Evolutionary conservation across 2,329 filamentous ascomycete genomes (phyloP).

Genomic region (Pseudomassariella vexata): DNA sequence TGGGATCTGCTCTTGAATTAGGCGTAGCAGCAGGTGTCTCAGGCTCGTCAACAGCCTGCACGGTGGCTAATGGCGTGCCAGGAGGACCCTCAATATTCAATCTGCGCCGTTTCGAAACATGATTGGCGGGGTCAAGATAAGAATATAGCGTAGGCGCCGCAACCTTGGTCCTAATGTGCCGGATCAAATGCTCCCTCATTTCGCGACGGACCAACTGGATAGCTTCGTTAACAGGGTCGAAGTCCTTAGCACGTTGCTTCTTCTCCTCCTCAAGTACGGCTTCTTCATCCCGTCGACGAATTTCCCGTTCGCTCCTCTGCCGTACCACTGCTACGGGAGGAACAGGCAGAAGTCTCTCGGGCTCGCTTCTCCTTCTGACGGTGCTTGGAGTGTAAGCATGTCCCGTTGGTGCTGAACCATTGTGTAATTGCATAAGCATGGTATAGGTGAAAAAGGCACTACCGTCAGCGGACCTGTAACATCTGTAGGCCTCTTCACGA

Average conservation of each 20-base stretch:
- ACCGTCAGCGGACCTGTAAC: conserved; percentile 72
- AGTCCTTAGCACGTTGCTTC: conserved; percentile 74
- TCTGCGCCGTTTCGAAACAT: conserved; percentile 71
- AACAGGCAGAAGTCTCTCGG: conserved; percentile 20
- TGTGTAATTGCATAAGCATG: conserved; percentile 83
- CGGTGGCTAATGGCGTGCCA: conserved; percentile 22
- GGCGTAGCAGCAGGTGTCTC: conserved; percentile 62
- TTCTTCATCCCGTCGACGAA: conserved; percentile 67
- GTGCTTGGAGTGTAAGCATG: conserved; percentile 21
- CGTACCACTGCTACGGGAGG: conserved; percentile 37
- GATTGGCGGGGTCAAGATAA: conserved; percentile 76
- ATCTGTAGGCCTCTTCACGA: conserved; percentile 74
- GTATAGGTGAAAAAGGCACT: conserved; percentile 83
- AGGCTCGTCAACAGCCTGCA: conserved; percentile 49
- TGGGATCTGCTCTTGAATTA: conserved; percentile 54
- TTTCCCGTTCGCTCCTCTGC: conserved; percentile 65
- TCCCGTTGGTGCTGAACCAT: conserved; percentile 22
- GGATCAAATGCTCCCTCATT: conserved; percentile 78
- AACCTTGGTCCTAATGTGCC: conserved; percentile 83
- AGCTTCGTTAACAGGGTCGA: conserved; percentile 86
- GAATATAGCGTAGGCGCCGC: conserved; percentile 75
- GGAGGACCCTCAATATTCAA: conserved; percentile 65
- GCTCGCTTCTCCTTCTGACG: conserved; percentile 17
- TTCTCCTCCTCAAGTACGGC: conserved; percentile 87
- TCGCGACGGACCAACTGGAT: conserved; percentile 73